Percentiles rank a stretch among this genome's conserved stretches.
phyloP scores from a whole-genome alignment of 2,329 filamentous ascomycete species.

The Amauroascus verrucosus region DNA sequence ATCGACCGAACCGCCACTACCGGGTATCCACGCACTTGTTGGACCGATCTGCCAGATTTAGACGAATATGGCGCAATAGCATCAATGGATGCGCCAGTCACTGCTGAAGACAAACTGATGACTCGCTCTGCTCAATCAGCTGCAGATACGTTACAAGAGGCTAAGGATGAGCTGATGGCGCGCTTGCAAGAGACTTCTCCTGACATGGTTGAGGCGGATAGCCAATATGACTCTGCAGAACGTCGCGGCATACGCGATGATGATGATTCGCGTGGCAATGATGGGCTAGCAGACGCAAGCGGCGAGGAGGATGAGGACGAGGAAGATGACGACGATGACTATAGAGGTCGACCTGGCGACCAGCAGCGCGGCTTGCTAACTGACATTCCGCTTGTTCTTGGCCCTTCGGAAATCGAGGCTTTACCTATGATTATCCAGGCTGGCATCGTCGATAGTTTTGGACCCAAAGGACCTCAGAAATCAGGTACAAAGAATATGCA shows the following conservation, averaged over 20 bases:
- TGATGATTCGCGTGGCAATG: constrained; percentile 35
- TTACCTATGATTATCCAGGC: constrained; percentile 96
- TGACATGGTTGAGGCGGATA: constrained; percentile 32
- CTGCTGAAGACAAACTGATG: constrained; percentile 38
- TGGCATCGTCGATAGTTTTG: constrained; percentile 75
- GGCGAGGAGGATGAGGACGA: constrained; percentile 43
- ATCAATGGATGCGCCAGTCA: constrained; percentile 31
- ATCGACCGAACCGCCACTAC: constrained; percentile 34
- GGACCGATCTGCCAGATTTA: constrained; percentile 37
- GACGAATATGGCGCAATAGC: constrained; percentile 33
- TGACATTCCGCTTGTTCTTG: constrained; percentile 86
- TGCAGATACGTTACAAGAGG: constrained; percentile 41
- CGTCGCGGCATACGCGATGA: constrained; percentile 34
- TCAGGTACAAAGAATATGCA: constrained; percentile 65
- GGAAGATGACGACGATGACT: constrained; percentile 44
- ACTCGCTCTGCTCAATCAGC: constrained; percentile 40
- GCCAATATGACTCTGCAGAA: constrained; percentile 34
- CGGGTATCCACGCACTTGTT: constrained; percentile 33
- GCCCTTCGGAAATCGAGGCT: constrained; percentile 90
- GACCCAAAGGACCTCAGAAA: constrained; percentile 53
- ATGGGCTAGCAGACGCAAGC: constrained; percentile 36
- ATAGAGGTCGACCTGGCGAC: constrained; percentile 42
- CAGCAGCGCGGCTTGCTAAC: constrained; percentile 68
- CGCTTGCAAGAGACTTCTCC: constrained; percentile 39
- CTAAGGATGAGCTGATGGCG: constrained; percentile 43